phyloP scores from a whole-genome alignment of 169 alveolate species.

The Eimeria acervulina region DNA sequence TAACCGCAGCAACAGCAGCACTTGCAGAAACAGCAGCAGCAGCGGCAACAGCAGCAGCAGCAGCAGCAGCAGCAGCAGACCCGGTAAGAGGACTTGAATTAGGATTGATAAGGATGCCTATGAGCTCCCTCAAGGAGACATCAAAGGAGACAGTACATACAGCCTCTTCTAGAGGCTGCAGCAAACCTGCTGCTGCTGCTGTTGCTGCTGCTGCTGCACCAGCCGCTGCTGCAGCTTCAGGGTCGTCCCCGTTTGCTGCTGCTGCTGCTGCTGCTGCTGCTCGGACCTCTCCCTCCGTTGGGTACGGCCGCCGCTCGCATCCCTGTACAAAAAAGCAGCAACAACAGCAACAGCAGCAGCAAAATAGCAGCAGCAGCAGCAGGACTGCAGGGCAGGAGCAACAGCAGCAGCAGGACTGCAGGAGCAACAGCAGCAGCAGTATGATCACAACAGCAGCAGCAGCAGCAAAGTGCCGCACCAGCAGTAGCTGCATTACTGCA shows the following conservation, averaged over 20 bases:
- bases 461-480: not conserved
- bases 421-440: conserved; percentile 22
- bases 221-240: not conserved
- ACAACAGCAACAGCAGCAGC: not conserved
- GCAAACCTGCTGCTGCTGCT: conserved; percentile 37
- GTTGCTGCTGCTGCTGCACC: conserved; percentile 32
- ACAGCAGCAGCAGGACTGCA: conserved; percentile 9
- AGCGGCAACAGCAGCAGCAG: not conserved
- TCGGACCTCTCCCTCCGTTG: not conserved
- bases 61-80: not conserved
- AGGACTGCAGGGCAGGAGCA: too few species aligned
- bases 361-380: not conserved
- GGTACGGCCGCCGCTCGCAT: not conserved
- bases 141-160: not conserved
- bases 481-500: not conserved
- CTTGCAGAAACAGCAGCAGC: not conserved
- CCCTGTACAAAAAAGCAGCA: not conserved
- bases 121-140: not conserved
- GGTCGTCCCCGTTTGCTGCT: not conserved
- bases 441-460: not conserved
- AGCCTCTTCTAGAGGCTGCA: not conserved
- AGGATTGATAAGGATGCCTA: not conserved
- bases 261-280: conserved; percentile 19
- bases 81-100: not conserved
- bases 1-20: too few species aligned